These are phyloP conservation scores for Nicotiana tabacum DNA, from an alignment of 257 asterid species.

Conservation along the genomic window DNA sequence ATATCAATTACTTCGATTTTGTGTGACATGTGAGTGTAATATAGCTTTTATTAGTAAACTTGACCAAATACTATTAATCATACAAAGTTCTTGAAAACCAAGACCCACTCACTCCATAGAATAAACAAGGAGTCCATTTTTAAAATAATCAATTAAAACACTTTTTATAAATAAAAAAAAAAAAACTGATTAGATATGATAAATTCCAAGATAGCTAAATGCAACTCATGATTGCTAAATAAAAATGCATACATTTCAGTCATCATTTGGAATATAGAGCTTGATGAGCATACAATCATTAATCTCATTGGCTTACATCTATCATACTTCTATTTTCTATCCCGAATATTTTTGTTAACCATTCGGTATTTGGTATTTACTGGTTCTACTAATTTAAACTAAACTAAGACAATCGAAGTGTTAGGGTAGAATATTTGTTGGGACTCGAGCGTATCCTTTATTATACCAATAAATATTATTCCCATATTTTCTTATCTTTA, in stretches of 20 bases:
- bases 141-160: background rate
- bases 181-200: background rate
- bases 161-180: background rate
- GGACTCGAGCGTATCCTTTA: too few species aligned
- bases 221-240: slow-evolving; percentile 41
- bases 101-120: background rate
- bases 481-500: too few species aligned
- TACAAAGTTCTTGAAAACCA: background rate
- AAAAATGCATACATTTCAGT: slow-evolving; percentile 27
- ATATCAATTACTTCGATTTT: background rate
- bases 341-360: background rate
- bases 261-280: slow-evolving; percentile 18
- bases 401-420: too few species aligned
- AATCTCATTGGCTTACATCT: slow-evolving; percentile 24
- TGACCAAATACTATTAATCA: slow-evolving; percentile 1
- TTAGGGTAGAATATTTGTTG: too few species aligned
- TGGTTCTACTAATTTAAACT: too few species aligned
- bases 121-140: background rate
- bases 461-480: too few species aligned
- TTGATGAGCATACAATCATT: slow-evolving; percentile 37
- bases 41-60: background rate
- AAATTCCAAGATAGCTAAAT: slow-evolving; percentile 9
- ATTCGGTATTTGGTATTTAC: too few species aligned
- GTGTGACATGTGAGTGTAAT: background rate
- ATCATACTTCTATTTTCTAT: background rate